phyloP scores from a whole-genome alignment of 495 filamentous ascomycete species.

The Neurospora africana region DNA sequence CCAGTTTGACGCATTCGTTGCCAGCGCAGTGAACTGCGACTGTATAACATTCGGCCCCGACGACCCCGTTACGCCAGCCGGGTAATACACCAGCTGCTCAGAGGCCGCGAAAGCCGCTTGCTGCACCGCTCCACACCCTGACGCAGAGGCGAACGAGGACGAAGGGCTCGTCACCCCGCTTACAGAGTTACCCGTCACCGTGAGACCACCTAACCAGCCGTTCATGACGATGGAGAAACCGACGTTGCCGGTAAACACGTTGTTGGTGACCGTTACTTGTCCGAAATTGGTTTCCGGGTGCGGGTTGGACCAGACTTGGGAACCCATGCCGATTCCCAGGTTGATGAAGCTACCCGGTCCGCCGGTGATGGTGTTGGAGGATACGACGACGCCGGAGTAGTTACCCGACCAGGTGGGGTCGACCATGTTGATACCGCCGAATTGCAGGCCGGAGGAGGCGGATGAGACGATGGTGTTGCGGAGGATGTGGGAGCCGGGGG shows the following conservation, averaged over 20 bases:
- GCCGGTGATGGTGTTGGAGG: conserved; percentile 4
- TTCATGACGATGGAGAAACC: conserved; percentile 11
- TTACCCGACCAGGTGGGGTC: conserved; percentile 4
- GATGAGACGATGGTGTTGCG: conserved; percentile 7
- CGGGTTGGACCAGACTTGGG: conserved; percentile 6
- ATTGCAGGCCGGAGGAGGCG: conserved; percentile 4
- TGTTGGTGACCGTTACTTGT: conserved; percentile 7
- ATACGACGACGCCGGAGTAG: conserved; percentile 9
- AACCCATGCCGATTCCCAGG: conserved; percentile 9
- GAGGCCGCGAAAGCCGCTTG: conserved; percentile 2
- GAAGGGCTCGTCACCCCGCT: not conserved
- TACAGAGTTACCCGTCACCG: conserved; percentile 7
- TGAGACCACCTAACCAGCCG: conserved; percentile 7
- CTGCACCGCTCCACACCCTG: not conserved
- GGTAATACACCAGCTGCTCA: conserved; percentile 5
- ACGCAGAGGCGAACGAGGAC: not conserved
- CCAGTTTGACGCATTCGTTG: conserved; percentile 9
- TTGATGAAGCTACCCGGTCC: conserved; percentile 2
- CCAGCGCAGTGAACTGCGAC: conserved; percentile 1
- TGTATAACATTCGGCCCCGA: not conserved
- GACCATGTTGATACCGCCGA: conserved; percentile 12
- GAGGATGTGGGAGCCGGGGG: conserved; percentile 4
- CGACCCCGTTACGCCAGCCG: conserved; percentile 2
- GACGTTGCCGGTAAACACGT: conserved; percentile 7
- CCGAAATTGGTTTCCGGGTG: conserved; percentile 4